These are phyloP conservation scores for Hypoxylon crocopeplum DNA, from an alignment of 495 filamentous ascomycete species.

Conservation along the genomic window DNA sequence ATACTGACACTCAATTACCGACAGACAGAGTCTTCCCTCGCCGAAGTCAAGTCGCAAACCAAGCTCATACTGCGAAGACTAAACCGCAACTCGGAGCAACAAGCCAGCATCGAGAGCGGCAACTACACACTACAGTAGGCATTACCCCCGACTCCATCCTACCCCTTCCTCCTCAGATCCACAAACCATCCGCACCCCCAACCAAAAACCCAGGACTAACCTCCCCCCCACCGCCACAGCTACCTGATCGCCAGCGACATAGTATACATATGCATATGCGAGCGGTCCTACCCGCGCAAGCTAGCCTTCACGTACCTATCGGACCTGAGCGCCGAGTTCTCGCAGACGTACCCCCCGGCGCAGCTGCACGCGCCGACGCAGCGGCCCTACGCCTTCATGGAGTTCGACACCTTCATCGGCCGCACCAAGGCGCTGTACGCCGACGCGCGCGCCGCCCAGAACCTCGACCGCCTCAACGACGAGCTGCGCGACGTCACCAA, in stretches of 20 bases:
- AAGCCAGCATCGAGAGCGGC: slow-evolving; percentile 87
- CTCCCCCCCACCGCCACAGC: slow-evolving; percentile 50
- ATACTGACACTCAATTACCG: slow-evolving; percentile 39
- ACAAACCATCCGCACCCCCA: too few relatives aligned
- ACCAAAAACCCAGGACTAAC: neutral
- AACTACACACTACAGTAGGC: slow-evolving; percentile 86
- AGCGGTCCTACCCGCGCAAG: slow-evolving; percentile 94
- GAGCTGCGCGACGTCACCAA: slow-evolving; percentile 97
- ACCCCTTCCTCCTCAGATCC: too few relatives aligned
- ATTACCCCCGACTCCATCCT: neutral
- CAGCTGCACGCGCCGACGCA: slow-evolving; percentile 77
- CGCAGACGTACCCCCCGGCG: slow-evolving; percentile 74
- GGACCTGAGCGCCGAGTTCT: slow-evolving; percentile 90
- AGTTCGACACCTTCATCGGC: slow-evolving; percentile 97
- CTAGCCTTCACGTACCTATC: slow-evolving; percentile 98
- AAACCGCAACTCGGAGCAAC: slow-evolving; percentile 84
- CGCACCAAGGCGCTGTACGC: slow-evolving; percentile 94
- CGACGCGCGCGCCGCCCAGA: slow-evolving; percentile 84
- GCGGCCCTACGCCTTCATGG: slow-evolving; percentile 94
- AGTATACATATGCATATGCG: slow-evolving; percentile 91
- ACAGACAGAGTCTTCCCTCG: slow-evolving; percentile 72
- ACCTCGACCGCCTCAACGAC: slow-evolving; percentile 89
- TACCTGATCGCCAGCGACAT: slow-evolving; percentile 84
- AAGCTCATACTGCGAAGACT: slow-evolving; percentile 89
- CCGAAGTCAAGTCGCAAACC: slow-evolving; percentile 87